Percentiles rank a stretch among this genome's conserved stretches.
phyloP scores from a whole-genome alignment of 768 basidiomycete genomes.

The Serendipita sp. region DNA sequence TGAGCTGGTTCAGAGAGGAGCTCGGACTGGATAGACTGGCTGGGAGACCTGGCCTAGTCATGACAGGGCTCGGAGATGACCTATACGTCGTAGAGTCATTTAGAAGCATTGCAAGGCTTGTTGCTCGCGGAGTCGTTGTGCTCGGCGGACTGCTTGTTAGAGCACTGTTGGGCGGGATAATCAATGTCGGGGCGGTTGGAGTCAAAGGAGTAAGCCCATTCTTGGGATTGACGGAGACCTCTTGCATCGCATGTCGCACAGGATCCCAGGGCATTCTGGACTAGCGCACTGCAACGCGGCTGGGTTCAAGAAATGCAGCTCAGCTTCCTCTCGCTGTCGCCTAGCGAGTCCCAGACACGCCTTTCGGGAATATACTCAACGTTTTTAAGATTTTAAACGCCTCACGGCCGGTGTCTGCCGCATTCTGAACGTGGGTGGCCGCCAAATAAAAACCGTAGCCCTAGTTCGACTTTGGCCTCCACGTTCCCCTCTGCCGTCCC shows the following conservation, averaged over 20 bases:
- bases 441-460: no score
- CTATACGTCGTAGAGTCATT: conserved; percentile 2
- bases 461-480: no score
- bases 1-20: neutral
- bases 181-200: neutral
- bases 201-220: neutral
- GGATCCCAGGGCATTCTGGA: neutral
- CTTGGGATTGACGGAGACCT: neutral
- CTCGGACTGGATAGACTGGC: neutral
- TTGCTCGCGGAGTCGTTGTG: neutral
- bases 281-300: neutral
- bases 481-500: no score
- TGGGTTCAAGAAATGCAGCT: neutral
- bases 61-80: conserved; percentile 2
- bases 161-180: neutral
- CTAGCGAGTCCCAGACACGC: neutral
- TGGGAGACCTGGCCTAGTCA: conserved; percentile 1
- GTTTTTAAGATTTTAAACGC: no score
- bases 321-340: neutral
- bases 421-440: no score
- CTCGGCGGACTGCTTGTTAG: neutral
- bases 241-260: neutral
- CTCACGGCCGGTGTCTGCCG: no score
- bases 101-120: conserved; percentile 2
- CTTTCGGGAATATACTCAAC: neutral